Conservation (phyloP, 2,329 filamentous ascomycete species). For the Rasamsonia emersonii region DNA sequence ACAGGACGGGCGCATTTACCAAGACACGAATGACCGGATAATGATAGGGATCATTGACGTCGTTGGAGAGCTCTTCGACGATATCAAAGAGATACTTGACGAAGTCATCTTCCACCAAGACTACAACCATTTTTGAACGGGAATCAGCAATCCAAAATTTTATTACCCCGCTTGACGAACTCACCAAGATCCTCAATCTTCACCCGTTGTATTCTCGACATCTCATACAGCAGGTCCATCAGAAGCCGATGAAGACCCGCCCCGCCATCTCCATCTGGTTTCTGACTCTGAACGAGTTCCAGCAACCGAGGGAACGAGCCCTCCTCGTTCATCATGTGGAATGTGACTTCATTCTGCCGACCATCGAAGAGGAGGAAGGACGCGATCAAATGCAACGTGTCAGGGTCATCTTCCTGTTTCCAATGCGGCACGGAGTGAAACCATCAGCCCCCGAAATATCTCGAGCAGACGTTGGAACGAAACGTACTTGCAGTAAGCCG, state of each 20-base stretch:
- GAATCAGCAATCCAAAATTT: no score
- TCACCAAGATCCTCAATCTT: conserved; percentile 66
- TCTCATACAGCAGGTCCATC: conserved; percentile 88
- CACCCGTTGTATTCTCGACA: conserved; percentile 83
- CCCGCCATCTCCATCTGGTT: conserved; percentile 41
- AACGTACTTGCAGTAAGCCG: conserved; percentile 61
- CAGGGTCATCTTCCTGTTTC: conserved; percentile 71
- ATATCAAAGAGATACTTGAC: conserved; percentile 75
- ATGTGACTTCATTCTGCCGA: conserved; percentile 64
- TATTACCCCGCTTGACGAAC: no score
- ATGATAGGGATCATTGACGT: conserved; percentile 87
- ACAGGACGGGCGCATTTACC: conserved; percentile 43
- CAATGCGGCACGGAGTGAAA: neutral
- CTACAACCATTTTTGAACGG: conserved; percentile 32
- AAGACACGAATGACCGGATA: conserved; percentile 90
- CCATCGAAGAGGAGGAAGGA: conserved; percentile 85
- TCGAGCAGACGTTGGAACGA: neutral
- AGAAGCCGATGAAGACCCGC: conserved; percentile 68
- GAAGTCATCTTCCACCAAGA: conserved; percentile 64
- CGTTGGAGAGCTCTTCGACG: conserved; percentile 79
- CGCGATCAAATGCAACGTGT: conserved; percentile 71
- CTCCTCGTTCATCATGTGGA: conserved; percentile 80
- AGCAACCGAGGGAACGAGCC: conserved; percentile 75
- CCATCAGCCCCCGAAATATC: conserved; percentile 1
- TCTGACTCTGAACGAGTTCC: conserved; percentile 64